These are phyloP conservation scores for Aspergillus amoenus DNA, from an alignment of 2,329 filamentous ascomycete genomes.

Conservation along the genomic window DNA sequence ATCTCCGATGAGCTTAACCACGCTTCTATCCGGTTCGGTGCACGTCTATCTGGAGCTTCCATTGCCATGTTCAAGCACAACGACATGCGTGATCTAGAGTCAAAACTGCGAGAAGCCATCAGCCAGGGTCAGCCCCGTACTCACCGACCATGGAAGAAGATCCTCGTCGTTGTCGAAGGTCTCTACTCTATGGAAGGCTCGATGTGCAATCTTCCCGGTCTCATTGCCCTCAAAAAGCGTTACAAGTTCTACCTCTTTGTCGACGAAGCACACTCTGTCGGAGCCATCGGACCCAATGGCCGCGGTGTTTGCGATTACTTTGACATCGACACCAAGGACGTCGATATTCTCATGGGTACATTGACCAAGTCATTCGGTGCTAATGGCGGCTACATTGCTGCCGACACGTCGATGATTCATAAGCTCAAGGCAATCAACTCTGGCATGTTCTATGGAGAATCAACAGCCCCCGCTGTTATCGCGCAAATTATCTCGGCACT, in stretches of 20 bases:
- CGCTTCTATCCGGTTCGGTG: conserved; percentile 92
- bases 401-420: conserved; percentile 85
- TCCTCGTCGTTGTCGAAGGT: conserved; percentile 91
- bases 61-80: conserved; percentile 98
- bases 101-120: conserved; percentile 83
- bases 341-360: conserved; percentile 97
- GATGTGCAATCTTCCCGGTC: conserved; percentile 93
- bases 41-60: conserved; percentile 89
- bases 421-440: conserved; percentile 85
- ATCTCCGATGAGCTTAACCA: conserved; percentile 98
- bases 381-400: conserved; percentile 93
- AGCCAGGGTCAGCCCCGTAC: conserved; percentile 96
- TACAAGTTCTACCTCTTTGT: conserved; percentile 98
- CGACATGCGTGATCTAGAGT: conserved; percentile 85
- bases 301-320: conserved; percentile 98
- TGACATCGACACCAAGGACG: conserved; percentile 77
- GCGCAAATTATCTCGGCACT: conserved; percentile 87
- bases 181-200: conserved; percentile 99
- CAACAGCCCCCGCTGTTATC: conserved; percentile 81
- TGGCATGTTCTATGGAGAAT: conserved; percentile 81
- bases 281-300: conserved; percentile 82
- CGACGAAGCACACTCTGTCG: conserved; percentile 94
- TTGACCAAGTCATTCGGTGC: conserved; percentile 98
- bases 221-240: conserved; percentile 82
- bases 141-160: conserved; percentile 99